phyloP scores from a whole-genome alignment of 345 rosid species.

The Brassica juncea region DNA sequence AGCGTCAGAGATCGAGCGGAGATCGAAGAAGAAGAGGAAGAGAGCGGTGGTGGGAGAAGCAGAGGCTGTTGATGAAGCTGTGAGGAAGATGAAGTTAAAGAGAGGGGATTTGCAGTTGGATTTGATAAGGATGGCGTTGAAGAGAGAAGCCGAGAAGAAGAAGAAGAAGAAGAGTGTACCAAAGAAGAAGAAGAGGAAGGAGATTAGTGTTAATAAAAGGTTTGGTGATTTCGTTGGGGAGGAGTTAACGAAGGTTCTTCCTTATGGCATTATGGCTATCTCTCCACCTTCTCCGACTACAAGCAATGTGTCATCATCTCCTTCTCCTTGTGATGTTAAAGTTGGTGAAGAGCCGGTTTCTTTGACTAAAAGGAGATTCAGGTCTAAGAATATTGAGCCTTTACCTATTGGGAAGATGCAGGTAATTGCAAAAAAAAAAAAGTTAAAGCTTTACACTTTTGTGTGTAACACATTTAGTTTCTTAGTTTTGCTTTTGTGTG shows the following conservation, averaged over 20 bases:
- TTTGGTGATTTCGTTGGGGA: not conserved
- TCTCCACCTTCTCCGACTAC: constrained; percentile 2
- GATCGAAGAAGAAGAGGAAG: not conserved
- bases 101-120: not conserved
- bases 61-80: not conserved
- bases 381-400: not conserved
- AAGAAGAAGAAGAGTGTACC: not conserved
- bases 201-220: not conserved
- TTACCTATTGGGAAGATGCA: not conserved
- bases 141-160: not conserved
- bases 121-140: not conserved
- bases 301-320: not conserved
- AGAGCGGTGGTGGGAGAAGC: not conserved
- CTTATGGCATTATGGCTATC: not conserved
- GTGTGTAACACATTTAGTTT: not conserved
- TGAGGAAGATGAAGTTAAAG: not conserved
- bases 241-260: not conserved
- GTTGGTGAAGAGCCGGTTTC: not conserved
- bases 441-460: not conserved
- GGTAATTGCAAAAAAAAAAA: not conserved
- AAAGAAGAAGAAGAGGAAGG: not conserved
- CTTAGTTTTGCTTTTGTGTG: not conserved
- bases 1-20: not conserved
- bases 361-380: not conserved
- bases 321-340: not conserved